These are phyloP conservation scores for Phytophthora citrophthora DNA, from an alignment of 352 stramenopile species.

Conservation along the genomic window DNA sequence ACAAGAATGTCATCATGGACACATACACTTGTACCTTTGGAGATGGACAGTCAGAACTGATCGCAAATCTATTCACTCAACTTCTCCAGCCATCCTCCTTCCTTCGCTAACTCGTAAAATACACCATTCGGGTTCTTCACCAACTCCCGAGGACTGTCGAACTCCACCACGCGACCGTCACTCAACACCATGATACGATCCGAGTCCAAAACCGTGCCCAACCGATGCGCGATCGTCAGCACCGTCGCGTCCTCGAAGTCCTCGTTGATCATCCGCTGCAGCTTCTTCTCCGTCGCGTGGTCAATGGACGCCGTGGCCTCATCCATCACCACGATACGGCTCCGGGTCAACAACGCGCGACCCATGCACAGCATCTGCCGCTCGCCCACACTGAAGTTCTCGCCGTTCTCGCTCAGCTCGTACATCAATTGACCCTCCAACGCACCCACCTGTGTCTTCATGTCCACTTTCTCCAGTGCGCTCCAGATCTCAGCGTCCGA, in stretches of 20 bases:
- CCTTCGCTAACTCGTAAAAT: constrained; percentile 21
- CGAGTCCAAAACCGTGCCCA: constrained; percentile 54
- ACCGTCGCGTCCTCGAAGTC: constrained; percentile 70
- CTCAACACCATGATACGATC: constrained; percentile 85
- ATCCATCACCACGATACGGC: too few relatives aligned
- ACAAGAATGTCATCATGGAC: background rate
- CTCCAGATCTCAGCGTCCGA: constrained; percentile 75
- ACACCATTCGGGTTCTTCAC: constrained; percentile 65
- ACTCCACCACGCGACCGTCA: constrained; percentile 83
- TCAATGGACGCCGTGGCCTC: too few relatives aligned
- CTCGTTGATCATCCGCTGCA: too few relatives aligned
- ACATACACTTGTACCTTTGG: too few relatives aligned
- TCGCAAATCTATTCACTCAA: too few relatives aligned
- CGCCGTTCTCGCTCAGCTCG: background rate
- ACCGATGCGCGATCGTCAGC: constrained; percentile 93
- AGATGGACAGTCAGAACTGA: too few relatives aligned
- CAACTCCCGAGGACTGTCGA: constrained; percentile 69
- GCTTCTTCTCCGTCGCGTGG: too few relatives aligned
- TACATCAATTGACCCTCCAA: background rate
- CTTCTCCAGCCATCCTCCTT: background rate
- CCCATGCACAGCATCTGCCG: too few relatives aligned
- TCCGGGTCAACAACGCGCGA: too few relatives aligned
- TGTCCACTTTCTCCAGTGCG: constrained; percentile 76
- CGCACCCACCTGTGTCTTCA: constrained; percentile 40
- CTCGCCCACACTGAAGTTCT: too few relatives aligned